Evolutionary conservation across 345 rosid genomes (phyloP).

Genomic region (Cardamine resedifolia): DNA sequence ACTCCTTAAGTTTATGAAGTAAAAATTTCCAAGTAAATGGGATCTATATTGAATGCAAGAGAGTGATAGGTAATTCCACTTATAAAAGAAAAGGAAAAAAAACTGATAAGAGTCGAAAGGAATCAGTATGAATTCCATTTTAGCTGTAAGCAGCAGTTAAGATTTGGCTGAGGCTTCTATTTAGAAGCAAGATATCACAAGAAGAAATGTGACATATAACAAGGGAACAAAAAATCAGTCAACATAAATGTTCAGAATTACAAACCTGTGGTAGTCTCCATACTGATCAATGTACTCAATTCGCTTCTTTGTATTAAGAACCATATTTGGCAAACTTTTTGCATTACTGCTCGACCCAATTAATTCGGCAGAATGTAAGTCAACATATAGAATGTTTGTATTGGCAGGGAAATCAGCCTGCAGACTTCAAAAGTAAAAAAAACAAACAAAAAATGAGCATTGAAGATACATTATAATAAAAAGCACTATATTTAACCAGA

Average conservation of each 20-base stretch:
- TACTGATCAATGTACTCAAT: conserved; percentile 57
- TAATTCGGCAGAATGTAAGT: conserved; percentile 62
- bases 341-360: conserved; percentile 61
- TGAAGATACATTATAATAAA: neutral
- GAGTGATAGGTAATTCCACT: neutral
- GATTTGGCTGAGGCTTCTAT: neutral
- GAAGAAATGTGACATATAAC: neutral
- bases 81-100: neutral
- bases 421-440: conserved; percentile 50
- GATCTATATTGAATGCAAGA: neutral
- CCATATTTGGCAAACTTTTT: conserved; percentile 83
- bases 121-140: neutral
- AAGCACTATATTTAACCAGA: neutral
- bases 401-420: conserved; percentile 86
- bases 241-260: conserved; percentile 19
- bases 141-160: neutral
- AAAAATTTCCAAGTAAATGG: neutral
- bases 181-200: neutral
- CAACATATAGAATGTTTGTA: conserved; percentile 87
- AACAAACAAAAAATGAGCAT: neutral
- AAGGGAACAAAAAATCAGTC: neutral
- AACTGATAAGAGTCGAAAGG: neutral
- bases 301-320: conserved; percentile 71
- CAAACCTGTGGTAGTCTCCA: conserved; percentile 73
- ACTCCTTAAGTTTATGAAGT: neutral